Evolutionary conservation across 352 stramenopile species (phyloP).

Genomic region (Thraustotheca clavata): DNA sequence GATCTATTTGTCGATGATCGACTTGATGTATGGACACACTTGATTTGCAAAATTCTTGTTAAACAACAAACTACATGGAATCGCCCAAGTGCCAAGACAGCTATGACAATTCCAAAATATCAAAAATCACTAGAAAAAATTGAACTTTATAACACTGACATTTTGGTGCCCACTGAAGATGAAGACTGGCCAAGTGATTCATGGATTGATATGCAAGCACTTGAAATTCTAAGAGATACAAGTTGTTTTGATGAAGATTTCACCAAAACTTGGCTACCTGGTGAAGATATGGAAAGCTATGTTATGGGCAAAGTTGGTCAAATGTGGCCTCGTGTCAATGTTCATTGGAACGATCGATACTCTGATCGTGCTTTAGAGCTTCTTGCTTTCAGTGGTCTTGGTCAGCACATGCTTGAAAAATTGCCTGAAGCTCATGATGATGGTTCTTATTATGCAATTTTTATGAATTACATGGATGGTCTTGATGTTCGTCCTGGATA

Average conservation of each 20-base stretch:
- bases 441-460: conserved; percentile 14
- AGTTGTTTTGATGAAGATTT: conserved; percentile 12
- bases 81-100: not conserved
- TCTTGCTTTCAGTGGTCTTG: conserved; percentile 11
- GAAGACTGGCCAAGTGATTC: conserved; percentile 9
- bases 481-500: conserved; percentile 10
- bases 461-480: not conserved
- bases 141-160: not conserved
- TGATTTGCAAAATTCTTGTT: conserved; percentile 3
- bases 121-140: conserved; percentile 4
- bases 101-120: not conserved
- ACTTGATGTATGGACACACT: conserved; percentile 7
- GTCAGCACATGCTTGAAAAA: conserved; percentile 16
- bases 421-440: not conserved
- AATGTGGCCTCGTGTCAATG: conserved; percentile 15
- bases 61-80: not conserved
- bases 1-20: not conserved
- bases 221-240: not conserved
- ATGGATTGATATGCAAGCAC: not conserved
- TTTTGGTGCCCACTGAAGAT: conserved; percentile 9
- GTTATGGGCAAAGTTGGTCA: conserved; percentile 7
- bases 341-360: conserved; percentile 21
- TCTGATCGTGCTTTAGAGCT: conserved; percentile 13
- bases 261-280: not conserved
- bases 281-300: conserved; percentile 18